Evolutionary conservation across 2,329 filamentous ascomycete species (phyloP).

Genomic region (Pseudogymnoascus sp.): DNA sequence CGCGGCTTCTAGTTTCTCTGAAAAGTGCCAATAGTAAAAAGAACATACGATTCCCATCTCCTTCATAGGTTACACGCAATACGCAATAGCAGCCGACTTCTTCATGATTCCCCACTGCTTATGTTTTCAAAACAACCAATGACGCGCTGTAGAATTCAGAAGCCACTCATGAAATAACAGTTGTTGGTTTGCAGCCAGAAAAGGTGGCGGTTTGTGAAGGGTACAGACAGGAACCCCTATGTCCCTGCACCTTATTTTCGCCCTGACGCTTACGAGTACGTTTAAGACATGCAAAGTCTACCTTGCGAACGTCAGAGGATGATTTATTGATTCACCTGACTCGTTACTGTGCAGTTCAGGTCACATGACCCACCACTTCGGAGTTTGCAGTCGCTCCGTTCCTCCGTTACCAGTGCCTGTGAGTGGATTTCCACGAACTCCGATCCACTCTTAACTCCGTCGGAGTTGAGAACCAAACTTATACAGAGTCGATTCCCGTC

Average conservation of each 20-base stretch:
- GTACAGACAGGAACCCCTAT: not conserved
- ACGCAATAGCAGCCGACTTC: not conserved
- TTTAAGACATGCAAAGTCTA: not conserved
- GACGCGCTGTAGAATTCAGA: not conserved
- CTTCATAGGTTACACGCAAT: not conserved
- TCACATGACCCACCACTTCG: not conserved
- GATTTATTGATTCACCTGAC: not conserved
- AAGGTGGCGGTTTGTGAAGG: not conserved
- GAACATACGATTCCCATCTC: too few relatives aligned
- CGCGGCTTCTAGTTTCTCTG: too few relatives aligned
- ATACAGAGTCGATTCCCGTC: constrained; percentile 4
- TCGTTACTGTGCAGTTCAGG: not conserved
- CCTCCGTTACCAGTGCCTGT: not conserved
- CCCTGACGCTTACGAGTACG: not conserved
- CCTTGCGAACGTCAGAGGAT: not conserved
- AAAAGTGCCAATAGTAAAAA: too few relatives aligned
- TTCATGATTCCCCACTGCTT: not conserved
- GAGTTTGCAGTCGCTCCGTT: not conserved
- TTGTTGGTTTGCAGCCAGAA: not conserved
- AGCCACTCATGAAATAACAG: not conserved
- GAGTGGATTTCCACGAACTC: not conserved
- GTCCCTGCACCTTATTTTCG: not conserved
- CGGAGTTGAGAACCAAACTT: not conserved
- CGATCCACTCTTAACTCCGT: not conserved
- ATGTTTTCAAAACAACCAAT: not conserved